Evolutionary conservation across 2,329 filamentous ascomycete species (phyloP), one percentile per base, ranked within the genome.

Genomic region (Diaporthe batatas): DNA sequence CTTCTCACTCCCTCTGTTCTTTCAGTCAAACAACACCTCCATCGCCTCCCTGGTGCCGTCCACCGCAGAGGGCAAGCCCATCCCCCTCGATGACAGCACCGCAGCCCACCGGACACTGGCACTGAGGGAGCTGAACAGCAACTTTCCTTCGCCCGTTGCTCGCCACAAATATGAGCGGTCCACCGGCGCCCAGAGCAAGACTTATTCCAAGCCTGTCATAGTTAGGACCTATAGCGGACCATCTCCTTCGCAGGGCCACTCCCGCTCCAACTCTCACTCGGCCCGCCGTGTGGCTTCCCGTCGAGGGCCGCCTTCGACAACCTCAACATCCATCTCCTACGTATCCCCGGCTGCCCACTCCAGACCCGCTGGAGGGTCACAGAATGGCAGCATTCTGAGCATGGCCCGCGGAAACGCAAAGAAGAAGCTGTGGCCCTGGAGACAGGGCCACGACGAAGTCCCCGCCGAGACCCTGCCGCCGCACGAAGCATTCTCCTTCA

Each of bases 131-230:
- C 83, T 91, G 74, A 91, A 89, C 80, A 86, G 82, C 77, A 87
- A 86, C 76, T 89, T 88, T 72, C 88, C 89, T 7, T 88, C 86
- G 10, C 77, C 77, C 2, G 77, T 79, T 42, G 77, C 77, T 67
- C 86, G 86, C 57, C 88, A 88, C 78, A 86, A 85, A 75, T 89
- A 88, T 83, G 83, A 87, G 73, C 88, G 89, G 79, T 88, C 88
- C 32, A 86, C 86, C 16, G 86, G 87, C 14, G 85, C 89, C 23
- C 84, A 87, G 77, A 89, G 82, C 80, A 89, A 84, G 75, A 91
- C 89, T 51, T 91, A 90, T 77, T 91, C 88, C 3, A 89, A 91
- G 75, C 90, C 90, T n/a, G 89, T 92, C 72, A 88, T 92, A 51
- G 90, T 92, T 32, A 86, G 89, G 72, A 91, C 89, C 64, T 91